These are phyloP conservation scores for Pseudofabraea citricarpa DNA, from an alignment of 2,329 filamentous ascomycete genomes.

Conservation along the genomic window DNA sequence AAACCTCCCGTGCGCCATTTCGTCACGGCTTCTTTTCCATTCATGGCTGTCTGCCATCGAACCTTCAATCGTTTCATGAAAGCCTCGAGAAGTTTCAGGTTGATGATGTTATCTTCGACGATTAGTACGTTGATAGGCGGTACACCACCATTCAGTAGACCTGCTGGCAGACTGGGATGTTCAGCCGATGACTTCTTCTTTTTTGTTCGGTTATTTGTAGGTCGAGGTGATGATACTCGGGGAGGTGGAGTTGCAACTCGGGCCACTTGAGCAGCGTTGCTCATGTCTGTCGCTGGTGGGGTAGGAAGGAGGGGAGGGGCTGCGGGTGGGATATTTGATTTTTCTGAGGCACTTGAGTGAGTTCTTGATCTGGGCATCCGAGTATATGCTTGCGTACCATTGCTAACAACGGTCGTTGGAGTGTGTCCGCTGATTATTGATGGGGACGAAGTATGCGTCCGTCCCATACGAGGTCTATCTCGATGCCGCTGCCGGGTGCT, in stretches of 20 bases:
- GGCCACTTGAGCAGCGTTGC: constrained; percentile 34
- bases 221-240: constrained; percentile 43
- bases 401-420: constrained; percentile 14
- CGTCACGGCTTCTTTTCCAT: constrained; percentile 84
- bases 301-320: constrained; percentile 44
- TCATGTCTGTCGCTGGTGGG: constrained; percentile 51
- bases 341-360: constrained; percentile 53
- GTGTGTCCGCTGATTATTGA: constrained; percentile 48
- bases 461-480: constrained; percentile 55
- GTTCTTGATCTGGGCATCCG: constrained; percentile 48
- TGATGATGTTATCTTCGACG: constrained; percentile 98
- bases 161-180: constrained; percentile 47
- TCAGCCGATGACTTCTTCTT: constrained; percentile 50
- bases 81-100: constrained; percentile 84
- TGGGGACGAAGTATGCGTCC: constrained; percentile 78
- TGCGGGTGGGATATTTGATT: constrained; percentile 36
- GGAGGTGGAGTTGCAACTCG: constrained; percentile 37
- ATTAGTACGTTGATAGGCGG: constrained; percentile 97
- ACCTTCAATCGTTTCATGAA: constrained; percentile 96
- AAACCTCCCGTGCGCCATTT: constrained; percentile 94
- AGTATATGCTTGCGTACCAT: constrained; percentile 26
- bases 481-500: constrained; percentile 52
- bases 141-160: constrained; percentile 73
- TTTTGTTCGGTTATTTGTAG: constrained; percentile 32
- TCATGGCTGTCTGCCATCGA: constrained; percentile 94